These are phyloP conservation scores for Plantago major DNA, from an alignment of 257 asterid species.

Conservation along the genomic window DNA sequence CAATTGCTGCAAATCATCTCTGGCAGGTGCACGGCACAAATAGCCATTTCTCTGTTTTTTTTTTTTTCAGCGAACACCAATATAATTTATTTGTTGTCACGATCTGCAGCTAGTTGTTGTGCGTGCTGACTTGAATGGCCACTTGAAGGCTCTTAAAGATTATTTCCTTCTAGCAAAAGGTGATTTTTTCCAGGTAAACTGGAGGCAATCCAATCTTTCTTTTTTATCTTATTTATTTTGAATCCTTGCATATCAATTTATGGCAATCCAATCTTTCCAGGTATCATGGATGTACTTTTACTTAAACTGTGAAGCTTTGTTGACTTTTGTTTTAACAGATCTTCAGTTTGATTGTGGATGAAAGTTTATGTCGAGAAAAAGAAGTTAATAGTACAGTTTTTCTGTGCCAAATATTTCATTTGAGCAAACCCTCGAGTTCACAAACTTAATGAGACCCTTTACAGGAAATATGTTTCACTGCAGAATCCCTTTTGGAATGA, in stretches of 20 bases:
- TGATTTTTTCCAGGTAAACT: conserved; percentile 87
- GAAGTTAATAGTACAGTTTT: conserved; percentile 9
- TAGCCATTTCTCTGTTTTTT: conserved; percentile 12
- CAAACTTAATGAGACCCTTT: not conserved
- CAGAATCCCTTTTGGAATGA: not conserved
- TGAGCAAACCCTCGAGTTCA: conserved; percentile 6
- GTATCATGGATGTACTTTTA: too few species aligned
- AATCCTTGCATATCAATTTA: conserved; percentile 1
- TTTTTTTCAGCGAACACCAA: conserved; percentile 13
- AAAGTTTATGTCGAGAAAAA: conserved; percentile 1
- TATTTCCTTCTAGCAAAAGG: conserved; percentile 98
- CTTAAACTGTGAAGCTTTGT: too few species aligned
- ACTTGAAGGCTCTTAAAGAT: conserved; percentile 95
- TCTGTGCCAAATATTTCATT: conserved; percentile 15
- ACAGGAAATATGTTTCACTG: not conserved
- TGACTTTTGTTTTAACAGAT: too few species aligned
- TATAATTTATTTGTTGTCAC: conserved; percentile 19
- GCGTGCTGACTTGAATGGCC: conserved; percentile 99
- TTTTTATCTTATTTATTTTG: not conserved
- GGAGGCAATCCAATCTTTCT: conserved; percentile 3
- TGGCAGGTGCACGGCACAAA: conserved; percentile 72
- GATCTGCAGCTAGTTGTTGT: conserved; percentile 87
- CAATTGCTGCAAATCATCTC: conserved; percentile 97
- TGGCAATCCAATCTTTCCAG: too few species aligned
- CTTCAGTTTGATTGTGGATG: not conserved